Percentiles rank a stretch among this genome's conserved stretches.
phyloP scores from a whole-genome alignment of 176 grass and related monocot species.

The Oryza punctata region DNA sequence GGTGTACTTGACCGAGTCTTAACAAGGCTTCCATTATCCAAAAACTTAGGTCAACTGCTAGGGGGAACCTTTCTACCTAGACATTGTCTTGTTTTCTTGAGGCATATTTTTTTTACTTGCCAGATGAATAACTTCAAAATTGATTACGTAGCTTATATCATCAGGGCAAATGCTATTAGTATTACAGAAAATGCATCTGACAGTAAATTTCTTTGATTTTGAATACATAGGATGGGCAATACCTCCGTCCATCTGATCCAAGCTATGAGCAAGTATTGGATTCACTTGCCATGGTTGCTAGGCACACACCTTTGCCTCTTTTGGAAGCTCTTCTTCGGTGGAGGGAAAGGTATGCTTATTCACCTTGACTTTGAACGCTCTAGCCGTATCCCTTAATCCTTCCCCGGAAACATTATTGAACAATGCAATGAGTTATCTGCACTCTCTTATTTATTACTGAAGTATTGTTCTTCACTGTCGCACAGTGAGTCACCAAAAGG shows the following conservation, averaged over 20 bases:
- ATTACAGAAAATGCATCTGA: neutral
- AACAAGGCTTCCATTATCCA: too few species aligned
- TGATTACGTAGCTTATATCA: neutral
- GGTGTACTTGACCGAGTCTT: too few species aligned
- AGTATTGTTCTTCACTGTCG: conserved; percentile 41
- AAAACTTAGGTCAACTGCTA: neutral
- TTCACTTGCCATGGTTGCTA: conserved; percentile 96
- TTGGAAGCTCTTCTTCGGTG: conserved; percentile 97
- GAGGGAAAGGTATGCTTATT: conserved; percentile 77
- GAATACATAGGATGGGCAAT: conserved; percentile 79
- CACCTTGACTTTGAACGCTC: neutral
- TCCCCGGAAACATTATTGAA: neutral
- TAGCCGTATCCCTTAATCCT: conserved; percentile 11
- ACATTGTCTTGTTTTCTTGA: neutral
- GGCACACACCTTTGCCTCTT: conserved; percentile 95
- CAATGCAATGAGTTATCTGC: neutral
- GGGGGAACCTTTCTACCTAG: neutral
- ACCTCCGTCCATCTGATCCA: conserved; percentile 92
- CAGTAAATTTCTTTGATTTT: neutral
- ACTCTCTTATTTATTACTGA: conserved; percentile 33
- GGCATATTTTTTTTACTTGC: neutral
- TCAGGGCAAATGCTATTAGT: neutral
- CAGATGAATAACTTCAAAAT: conserved; percentile 4
- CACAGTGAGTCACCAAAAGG: conserved; percentile 94
- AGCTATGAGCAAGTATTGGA: conserved; percentile 97